These are phyloP conservation scores for Pulveroboletus sp. DNA, from an alignment of 768 basidiomycete species.

Conservation along the genomic window DNA sequence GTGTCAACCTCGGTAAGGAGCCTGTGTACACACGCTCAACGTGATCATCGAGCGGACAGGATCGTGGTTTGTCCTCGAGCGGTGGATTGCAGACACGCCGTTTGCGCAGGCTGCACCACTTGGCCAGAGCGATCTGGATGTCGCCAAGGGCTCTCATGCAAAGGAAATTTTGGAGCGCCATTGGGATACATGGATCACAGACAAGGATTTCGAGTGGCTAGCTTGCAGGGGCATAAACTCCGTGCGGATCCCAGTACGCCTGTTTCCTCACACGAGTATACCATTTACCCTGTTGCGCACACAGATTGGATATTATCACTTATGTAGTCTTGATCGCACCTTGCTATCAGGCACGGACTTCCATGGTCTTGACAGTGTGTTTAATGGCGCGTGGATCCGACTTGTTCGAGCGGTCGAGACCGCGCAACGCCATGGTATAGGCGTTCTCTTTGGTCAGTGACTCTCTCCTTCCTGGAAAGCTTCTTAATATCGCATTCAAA, in stretches of 20 bases:
- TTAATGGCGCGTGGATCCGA: constrained; percentile 64
- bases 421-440: constrained; percentile 58
- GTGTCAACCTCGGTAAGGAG: constrained; percentile 72
- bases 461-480: constrained; percentile 7
- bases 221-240: constrained; percentile 53
- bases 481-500: constrained; percentile 13
- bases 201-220: constrained; percentile 55
- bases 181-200: constrained; percentile 55
- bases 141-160: constrained; percentile 52
- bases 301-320: constrained; percentile 74
- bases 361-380: constrained; percentile 45
- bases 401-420: constrained; percentile 57
- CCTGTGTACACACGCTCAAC: neutral
- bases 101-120: constrained; percentile 52
- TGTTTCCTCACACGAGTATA: constrained; percentile 33
- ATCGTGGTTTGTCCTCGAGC: constrained; percentile 77
- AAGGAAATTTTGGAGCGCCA: constrained; percentile 43
- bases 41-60: constrained; percentile 38
- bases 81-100: constrained; percentile 66
- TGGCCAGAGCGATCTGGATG: constrained; percentile 66
- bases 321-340: constrained; percentile 56
- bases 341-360: constrained; percentile 69
- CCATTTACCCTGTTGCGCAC: constrained; percentile 1
- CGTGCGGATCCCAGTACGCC: constrained; percentile 61
- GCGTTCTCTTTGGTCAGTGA: constrained; percentile 64